A percentile compares a stretch with the other conserved stretches of the same genome.
phyloP scores from a whole-genome alignment of 805 yeast species.

The Pichia kluyveri region DNA sequence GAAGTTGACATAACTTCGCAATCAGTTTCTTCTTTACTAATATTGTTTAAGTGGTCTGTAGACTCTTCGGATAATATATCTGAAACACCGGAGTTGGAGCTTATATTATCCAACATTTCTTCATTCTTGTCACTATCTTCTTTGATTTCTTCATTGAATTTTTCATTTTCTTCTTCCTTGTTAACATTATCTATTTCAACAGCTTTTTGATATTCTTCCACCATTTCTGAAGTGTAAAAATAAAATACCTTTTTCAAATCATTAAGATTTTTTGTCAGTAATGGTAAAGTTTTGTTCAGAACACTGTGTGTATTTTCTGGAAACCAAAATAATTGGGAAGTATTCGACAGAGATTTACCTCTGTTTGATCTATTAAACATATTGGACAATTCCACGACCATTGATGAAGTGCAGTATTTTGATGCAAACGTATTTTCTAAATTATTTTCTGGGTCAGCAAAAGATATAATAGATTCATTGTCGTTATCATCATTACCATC shows the following conservation, averaged over 20 bases:
- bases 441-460: neutral
- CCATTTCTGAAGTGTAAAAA: constrained; percentile 1
- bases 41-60: neutral
- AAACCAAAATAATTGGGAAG: constrained; percentile 1
- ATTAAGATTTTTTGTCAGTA: neutral
- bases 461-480: too few relatives aligned
- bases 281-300: neutral
- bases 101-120: neutral
- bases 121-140: neutral
- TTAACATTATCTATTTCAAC: neutral
- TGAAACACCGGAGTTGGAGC: neutral
- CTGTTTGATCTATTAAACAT: neutral
- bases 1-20: neutral
- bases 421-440: neutral
- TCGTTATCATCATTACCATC: too few relatives aligned
- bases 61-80: neutral
- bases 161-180: neutral
- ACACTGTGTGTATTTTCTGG: constrained; percentile 4
- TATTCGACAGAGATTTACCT: neutral
- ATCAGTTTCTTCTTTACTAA: neutral
- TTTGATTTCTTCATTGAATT: neutral
- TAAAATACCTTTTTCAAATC: neutral
- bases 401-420: neutral
- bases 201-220: neutral
- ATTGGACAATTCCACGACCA: neutral